Conservation (phyloP, 257 asterid genomes). For the Petunia axillaris region DNA sequence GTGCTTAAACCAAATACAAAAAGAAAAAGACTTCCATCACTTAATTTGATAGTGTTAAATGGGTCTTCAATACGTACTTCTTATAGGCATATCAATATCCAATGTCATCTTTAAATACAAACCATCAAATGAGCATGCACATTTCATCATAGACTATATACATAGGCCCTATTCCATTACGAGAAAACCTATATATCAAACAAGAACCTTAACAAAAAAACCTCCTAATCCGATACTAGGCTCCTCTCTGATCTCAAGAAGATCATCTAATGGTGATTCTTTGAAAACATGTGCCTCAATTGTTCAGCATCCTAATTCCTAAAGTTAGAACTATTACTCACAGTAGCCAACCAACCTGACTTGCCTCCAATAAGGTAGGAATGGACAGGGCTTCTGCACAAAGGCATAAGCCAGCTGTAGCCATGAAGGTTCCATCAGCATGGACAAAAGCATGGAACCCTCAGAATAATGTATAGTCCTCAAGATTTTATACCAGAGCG, state of each 20-base stretch:
- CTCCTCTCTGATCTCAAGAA: constrained; percentile 2
- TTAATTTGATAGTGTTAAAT: no score
- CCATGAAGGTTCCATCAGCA: constrained; percentile 22
- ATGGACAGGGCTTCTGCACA: constrained; percentile 22
- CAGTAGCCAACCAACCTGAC: constrained; percentile 49
- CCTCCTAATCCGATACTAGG: not conserved
- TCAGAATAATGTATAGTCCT: constrained; percentile 23
- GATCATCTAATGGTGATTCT: constrained; percentile 8
- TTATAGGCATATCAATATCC: no score
- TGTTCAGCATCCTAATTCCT: constrained; percentile 20
- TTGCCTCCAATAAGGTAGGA: constrained; percentile 43
- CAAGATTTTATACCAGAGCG: not conserved
- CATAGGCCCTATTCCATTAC: not conserved
- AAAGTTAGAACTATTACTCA: constrained; percentile 16
- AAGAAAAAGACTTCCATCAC: no score
- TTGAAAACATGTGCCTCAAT: not conserved
- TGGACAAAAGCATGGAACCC: not conserved
- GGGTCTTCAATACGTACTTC: no score
- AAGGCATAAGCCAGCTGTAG: constrained; percentile 29
- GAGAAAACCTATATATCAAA: constrained; percentile 5
- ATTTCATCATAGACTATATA: constrained; percentile 10
- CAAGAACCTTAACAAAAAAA: not conserved
- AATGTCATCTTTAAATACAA: no score
- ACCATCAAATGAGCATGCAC: not conserved
- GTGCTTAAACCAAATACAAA: no score